phyloP scores from a whole-genome alignment of 495 filamentous ascomycete genomes.

The Bombardia bombarda region DNA sequence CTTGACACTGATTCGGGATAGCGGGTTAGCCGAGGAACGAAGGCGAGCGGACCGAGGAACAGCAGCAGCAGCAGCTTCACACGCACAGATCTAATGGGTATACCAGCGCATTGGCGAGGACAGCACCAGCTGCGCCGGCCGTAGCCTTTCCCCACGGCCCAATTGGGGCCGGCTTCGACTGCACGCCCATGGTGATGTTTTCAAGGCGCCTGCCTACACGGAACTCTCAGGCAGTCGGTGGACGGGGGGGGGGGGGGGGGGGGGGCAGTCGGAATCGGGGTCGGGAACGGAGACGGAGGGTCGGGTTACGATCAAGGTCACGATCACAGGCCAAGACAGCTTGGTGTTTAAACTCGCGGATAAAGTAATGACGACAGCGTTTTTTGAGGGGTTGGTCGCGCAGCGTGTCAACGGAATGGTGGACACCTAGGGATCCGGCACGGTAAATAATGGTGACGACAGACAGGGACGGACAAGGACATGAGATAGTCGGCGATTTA shows the following conservation, averaged over 20 bases:
- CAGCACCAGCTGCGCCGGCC: slow-evolving; percentile 87
- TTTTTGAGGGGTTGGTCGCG: too few relatives aligned
- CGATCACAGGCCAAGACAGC: too few relatives aligned
- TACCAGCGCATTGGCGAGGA: slow-evolving; percentile 90
- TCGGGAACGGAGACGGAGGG: not conserved
- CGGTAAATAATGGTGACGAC: not conserved
- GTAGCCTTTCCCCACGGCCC: slow-evolving; percentile 92
- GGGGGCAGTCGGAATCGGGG: not conserved
- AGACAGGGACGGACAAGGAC: not conserved
- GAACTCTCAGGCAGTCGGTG: not conserved
- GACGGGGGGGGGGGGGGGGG: not conserved
- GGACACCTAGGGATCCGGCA: too few relatives aligned
- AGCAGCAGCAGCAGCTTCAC: slow-evolving; percentile 1
- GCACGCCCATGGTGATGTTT: slow-evolving; percentile 61
- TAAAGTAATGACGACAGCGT: too few relatives aligned
- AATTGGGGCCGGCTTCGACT: slow-evolving; percentile 69
- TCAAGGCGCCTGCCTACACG: not conserved
- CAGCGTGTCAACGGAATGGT: too few relatives aligned
- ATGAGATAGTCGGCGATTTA: too few relatives aligned
- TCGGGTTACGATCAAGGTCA: not conserved
- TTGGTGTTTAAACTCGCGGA: too few relatives aligned
- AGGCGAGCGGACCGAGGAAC: not conserved
- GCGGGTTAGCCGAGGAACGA: not conserved
- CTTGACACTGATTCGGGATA: slow-evolving; percentile 60
- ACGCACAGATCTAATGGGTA: slow-evolving; percentile 97